A percentile compares a stretch with the other conserved stretches of the same genome.
phyloP scores from a whole-genome alignment of 192 early-diverging fungal species.

The Geranomyces variabilis region DNA sequence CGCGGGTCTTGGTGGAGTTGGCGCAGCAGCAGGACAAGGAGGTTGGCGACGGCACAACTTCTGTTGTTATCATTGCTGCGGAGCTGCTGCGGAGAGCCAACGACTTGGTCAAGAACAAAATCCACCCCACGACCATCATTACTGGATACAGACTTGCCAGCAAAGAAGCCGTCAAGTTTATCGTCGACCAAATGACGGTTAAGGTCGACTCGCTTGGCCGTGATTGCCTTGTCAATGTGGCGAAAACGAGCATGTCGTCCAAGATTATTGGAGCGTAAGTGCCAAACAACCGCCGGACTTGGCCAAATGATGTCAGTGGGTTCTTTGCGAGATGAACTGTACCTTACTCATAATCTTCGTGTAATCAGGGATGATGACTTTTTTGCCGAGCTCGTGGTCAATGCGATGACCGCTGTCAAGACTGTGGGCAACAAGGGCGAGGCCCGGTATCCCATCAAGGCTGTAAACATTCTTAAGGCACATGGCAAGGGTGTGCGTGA shows the following conservation, averaged over 20 bases:
- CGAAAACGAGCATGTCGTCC: constrained; percentile 96
- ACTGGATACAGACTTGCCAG: constrained; percentile 95
- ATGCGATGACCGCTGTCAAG: constrained; percentile 92
- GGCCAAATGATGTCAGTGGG: not conserved
- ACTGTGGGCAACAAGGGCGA: constrained; percentile 81
- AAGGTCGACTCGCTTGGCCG: constrained; percentile 93
- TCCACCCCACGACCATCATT: constrained; percentile 99
- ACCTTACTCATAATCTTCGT: constrained; percentile 15
- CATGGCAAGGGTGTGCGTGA: constrained; percentile 93
- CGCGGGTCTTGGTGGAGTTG: constrained; percentile 93
- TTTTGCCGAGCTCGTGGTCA: constrained; percentile 94
- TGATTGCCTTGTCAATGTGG: constrained; percentile 92
- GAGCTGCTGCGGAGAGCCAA: constrained; percentile 95
- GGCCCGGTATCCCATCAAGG: constrained; percentile 92
- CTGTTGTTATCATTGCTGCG: constrained; percentile 98
- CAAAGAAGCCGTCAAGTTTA: constrained; percentile 98
- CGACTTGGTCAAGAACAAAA: constrained; percentile 97
- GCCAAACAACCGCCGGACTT: too few species aligned
- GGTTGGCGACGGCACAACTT: constrained; percentile 99
- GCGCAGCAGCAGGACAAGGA: constrained; percentile 99
- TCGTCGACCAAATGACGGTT: constrained; percentile 93
- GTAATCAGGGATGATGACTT: constrained; percentile 94
- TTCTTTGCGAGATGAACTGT: not conserved
- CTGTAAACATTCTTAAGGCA: constrained; percentile 96
- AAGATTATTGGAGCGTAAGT: constrained; percentile 96